Percentiles rank a stretch among this genome's conserved stretches.
Evolutionary conservation across 306 rosid species (phyloP).

Genomic region (Abrus pulchellus): DNA sequence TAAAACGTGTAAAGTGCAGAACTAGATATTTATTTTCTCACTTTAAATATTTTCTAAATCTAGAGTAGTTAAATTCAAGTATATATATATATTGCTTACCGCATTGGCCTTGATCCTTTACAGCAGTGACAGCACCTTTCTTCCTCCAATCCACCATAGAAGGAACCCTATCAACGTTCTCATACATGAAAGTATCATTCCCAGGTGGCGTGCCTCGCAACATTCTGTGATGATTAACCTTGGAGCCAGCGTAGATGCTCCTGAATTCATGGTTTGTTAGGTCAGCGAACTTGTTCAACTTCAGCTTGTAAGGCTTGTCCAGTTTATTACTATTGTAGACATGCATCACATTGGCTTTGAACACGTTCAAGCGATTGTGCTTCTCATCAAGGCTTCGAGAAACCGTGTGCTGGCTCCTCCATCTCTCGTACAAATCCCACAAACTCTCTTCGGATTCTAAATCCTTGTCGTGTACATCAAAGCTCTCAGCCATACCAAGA

Average conservation of each 20-base stretch:
- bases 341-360: slow-evolving; percentile 61
- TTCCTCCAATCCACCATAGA: slow-evolving; percentile 64
- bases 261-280: slow-evolving; percentile 65
- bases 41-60: no score
- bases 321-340: slow-evolving; percentile 57
- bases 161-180: slow-evolving; percentile 47
- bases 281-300: slow-evolving; percentile 64
- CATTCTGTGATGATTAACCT: slow-evolving; percentile 60
- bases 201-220: slow-evolving; percentile 53
- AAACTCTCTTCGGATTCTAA: slow-evolving; percentile 50
- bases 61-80: neutral
- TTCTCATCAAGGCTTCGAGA: slow-evolving; percentile 56
- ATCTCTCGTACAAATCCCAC: slow-evolving; percentile 63
- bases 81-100: slow-evolving; percentile 43
- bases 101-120: slow-evolving; percentile 67
- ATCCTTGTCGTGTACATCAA: slow-evolving; percentile 57
- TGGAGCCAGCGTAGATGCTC: slow-evolving; percentile 55
- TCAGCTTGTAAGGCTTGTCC: slow-evolving; percentile 68
- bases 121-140: slow-evolving; percentile 58
- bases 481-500: slow-evolving; percentile 30
- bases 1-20: neutral
- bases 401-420: slow-evolving; percentile 68
- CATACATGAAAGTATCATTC: slow-evolving; percentile 50
- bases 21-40: no score
- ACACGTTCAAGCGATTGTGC: slow-evolving; percentile 61